A percentile compares a stretch with the other conserved stretches of the same genome.
These are phyloP conservation scores for Phialophora macrospora DNA, from an alignment of 2,329 filamentous ascomycete species.

Conservation along the genomic window DNA sequence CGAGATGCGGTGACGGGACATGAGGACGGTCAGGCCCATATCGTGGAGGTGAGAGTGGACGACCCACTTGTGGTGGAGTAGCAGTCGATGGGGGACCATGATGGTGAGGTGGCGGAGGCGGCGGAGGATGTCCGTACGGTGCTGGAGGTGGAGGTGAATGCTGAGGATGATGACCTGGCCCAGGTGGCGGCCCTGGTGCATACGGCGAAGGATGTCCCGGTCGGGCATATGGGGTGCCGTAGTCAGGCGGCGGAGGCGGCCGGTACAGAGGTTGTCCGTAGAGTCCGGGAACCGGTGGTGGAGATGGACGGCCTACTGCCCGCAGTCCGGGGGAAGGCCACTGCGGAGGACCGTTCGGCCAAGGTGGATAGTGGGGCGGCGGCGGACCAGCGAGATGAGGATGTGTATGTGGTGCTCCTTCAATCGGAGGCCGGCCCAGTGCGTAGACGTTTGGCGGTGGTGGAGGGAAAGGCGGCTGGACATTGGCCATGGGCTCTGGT, in stretches of 20 bases:
- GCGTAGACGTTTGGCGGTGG: slow-evolving; percentile 45
- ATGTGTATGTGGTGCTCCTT: slow-evolving; percentile 27
- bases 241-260: slow-evolving; percentile 23
- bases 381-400: slow-evolving; percentile 24
- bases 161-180: slow-evolving; percentile 27
- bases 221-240: slow-evolving; percentile 29
- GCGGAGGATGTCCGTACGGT: slow-evolving; percentile 27
- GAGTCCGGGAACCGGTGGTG: slow-evolving; percentile 39
- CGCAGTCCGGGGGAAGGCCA: slow-evolving; percentile 50
- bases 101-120: slow-evolving; percentile 24
- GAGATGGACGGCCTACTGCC: slow-evolving; percentile 53
- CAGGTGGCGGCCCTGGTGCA: slow-evolving; percentile 29
- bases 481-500: slow-evolving; percentile 28
- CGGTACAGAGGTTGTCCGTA: slow-evolving; percentile 41
- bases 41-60: slow-evolving; percentile 32
- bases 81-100: slow-evolving; percentile 12
- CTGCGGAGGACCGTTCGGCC: slow-evolving; percentile 36
- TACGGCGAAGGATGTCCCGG: slow-evolving; percentile 27
- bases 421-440: slow-evolving; percentile 21
- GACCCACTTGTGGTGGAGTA: slow-evolving; percentile 14
- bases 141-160: slow-evolving; percentile 32
- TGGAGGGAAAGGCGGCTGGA: slow-evolving; percentile 41
- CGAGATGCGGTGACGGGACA: slow-evolving; percentile 28
- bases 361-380: slow-evolving; percentile 32
- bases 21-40: slow-evolving; percentile 25